These are phyloP conservation scores for Anisodus tanguticus DNA, from an alignment of 257 asterid species.

Conservation along the genomic window DNA sequence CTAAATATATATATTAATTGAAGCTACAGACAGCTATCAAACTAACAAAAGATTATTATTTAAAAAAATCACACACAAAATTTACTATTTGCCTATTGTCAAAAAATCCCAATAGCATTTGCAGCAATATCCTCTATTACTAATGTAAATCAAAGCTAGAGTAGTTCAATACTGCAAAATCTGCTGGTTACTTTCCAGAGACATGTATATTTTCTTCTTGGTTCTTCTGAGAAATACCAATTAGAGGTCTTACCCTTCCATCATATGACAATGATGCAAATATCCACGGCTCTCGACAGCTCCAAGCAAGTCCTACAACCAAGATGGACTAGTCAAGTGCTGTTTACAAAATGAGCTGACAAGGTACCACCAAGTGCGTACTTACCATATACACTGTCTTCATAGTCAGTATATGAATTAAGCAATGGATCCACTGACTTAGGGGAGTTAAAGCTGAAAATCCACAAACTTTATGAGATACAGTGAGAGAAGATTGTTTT, in stretches of 20 bases:
- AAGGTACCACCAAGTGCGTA: constrained; percentile 30
- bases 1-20: neutral
- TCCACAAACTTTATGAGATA: constrained; percentile 22
- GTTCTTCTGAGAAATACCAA: neutral
- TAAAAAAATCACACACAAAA: neutral
- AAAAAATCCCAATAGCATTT: neutral
- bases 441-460: constrained; percentile 46
- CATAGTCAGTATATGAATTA: constrained; percentile 79
- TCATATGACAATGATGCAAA: constrained; percentile 97
- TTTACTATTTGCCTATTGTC: neutral
- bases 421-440: constrained; percentile 60
- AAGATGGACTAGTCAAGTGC: constrained; percentile 35
- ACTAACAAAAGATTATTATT: neutral
- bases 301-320: constrained; percentile 87
- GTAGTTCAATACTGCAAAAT: neutral
- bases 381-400: constrained; percentile 93
- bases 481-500: neutral
- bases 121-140: neutral
- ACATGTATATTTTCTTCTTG: neutral
- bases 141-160: neutral
- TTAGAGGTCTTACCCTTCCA: constrained; percentile 78
- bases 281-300: constrained; percentile 95
- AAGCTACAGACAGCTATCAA: neutral
- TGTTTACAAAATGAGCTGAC: constrained; percentile 32
- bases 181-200: neutral